Evolutionary conservation across 2,329 filamentous ascomycete species (phyloP), one percentile per base, ranked within the genome.

Genomic region (Alternaria triticimaculans): DNA sequence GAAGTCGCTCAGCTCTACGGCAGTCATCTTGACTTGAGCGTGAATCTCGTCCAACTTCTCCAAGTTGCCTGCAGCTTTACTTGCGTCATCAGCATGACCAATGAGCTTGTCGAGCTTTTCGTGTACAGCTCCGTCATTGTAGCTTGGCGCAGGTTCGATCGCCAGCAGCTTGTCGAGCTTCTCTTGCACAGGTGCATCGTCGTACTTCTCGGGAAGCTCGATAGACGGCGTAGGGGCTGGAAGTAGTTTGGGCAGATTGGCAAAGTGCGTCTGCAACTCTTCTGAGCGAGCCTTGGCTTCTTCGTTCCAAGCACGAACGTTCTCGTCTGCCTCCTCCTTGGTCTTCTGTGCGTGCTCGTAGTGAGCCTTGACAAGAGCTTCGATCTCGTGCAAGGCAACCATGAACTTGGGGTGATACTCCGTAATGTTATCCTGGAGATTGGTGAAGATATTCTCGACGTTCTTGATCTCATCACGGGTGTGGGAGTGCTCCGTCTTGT

Each of bases 341-440:
- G 81, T 77, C 48, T 87, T 86, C 80, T 94, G 93, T 14, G 93
- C 92, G 76, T 97, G 92, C 71, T 97, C 93, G 73, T 92, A 97
- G 77, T 98, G 94, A 76, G 96, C 88, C 23, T 89, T 91, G 58
- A 97, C 92, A 23, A 96, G 86, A 8, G 89, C 84, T 43, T 96
- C 85, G n/a, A 98, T 89, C 72, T 97, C 92, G 72, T 93, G 91
- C 68, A 99, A 88, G 0, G 92, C 88, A 57, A 95, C 90, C 61
- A 97, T 87, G 69, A 98, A 92, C 81, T 96, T 92, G 2, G 96
- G 96, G 71, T 97, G 91, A 68, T 91, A 91, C 77, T 97, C 94
- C 9, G 87, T 87, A 28, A 97, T 87, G 62, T 96, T 89, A 63
- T 87, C 90, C 75, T 96, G 92, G 1, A 98, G 84, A 23, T 88